A percentile compares a stretch with the other conserved stretches of the same genome.
These are phyloP conservation scores for Gossypium australe DNA, from an alignment of 345 rosid species.

Conservation along the genomic window DNA sequence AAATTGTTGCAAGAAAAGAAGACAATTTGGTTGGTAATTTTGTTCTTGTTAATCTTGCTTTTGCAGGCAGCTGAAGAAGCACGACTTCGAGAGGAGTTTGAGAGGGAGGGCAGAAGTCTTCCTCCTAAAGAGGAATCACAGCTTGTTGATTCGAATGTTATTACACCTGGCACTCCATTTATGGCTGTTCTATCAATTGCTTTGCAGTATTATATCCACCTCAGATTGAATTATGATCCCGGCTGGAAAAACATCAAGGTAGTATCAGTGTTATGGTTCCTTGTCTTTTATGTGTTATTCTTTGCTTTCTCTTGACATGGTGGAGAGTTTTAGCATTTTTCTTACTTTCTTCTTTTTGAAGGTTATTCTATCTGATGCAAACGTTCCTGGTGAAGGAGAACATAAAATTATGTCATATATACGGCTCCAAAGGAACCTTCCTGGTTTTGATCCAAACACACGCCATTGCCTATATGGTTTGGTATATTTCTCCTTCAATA, in stretches of 20 bases:
- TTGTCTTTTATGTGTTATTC: neutral
- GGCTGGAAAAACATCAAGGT: slow-evolving; percentile 96
- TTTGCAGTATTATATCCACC: slow-evolving; percentile 79
- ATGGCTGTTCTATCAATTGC: slow-evolving; percentile 86
- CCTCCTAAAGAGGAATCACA: slow-evolving; percentile 76
- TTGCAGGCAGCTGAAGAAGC: slow-evolving; percentile 86
- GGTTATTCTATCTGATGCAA: slow-evolving; percentile 98
- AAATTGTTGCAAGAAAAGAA: neutral
- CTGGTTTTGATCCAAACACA: slow-evolving; percentile 85
- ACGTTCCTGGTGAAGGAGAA: slow-evolving; percentile 99
- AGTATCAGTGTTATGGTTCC: slow-evolving; percentile 5
- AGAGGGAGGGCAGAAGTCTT: slow-evolving; percentile 72
- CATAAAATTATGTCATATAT: slow-evolving; percentile 92
- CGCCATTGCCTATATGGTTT: slow-evolving; percentile 92
- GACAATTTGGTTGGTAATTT: neutral
- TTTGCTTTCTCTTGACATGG: neutral
- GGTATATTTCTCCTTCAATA: slow-evolving; percentile 51
- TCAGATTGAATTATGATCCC: slow-evolving; percentile 79
- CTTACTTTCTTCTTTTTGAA: slow-evolving; percentile 33
- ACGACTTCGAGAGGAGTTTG: slow-evolving; percentile 71
- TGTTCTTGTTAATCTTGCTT: neutral
- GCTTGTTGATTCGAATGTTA: slow-evolving; percentile 77
- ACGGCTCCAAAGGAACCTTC: slow-evolving; percentile 85
- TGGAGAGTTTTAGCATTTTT: slow-evolving; percentile 13
- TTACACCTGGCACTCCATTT: slow-evolving; percentile 95